Evolutionary conservation across 108 stramenopile species (phyloP), one percentile per base, ranked within the genome.

Genomic region (Cyclotella baltica): DNA sequence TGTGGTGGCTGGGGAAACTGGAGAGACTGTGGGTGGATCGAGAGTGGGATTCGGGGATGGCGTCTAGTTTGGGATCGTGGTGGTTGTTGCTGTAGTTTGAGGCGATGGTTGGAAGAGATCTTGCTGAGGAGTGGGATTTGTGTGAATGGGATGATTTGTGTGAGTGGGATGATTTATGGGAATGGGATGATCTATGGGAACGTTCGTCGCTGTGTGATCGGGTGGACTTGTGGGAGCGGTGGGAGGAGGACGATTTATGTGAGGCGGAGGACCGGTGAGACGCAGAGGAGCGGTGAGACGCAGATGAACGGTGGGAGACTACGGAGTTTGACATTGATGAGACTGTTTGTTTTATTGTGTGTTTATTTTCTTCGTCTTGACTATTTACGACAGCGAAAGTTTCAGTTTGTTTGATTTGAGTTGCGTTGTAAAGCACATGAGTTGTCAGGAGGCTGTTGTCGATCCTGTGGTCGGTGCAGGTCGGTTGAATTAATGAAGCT

Each of bases 261-360:
- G 69, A 46, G 53, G 51, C 22, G 20, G 3, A 13, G 27, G 69
- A 67, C 20, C 59, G 59, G 13, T 61, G 30, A 16, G n/a, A n/a
- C n/a, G n/a, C n/a, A n/a, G n/a, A n/a, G n/a, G n/a, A n/a, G n/a
- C n/a, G n/a, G n/a, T n/a, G n/a, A n/a, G n/a, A n/a, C n/a, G n/a
- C n/a, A n/a, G n/a, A n/a, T n/a, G 63, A 64, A n/a, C 63, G 63
- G 40, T 15, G 20, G 38, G 63, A 64, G 43, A 20, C 27, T 19
- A 64, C 38, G 40, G 63, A 64, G 22, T 40, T 25, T 15, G 43
- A 27, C 63, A 64, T 64, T n/a, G n/a, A n/a, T n/a, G n/a, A n/a
- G n/a, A n/a, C n/a, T n/a, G n/a, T n/a, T n/a, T n/a, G n/a, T n/a
- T n/a, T n/a, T n/a, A n/a, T n/a, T n/a, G n/a, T n/a, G n/a, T n/a